Percentiles rank a stretch among this genome's conserved stretches.
Conservation (phyloP, 2,329 filamentous ascomycete species). For the Penicillium sp. region DNA sequence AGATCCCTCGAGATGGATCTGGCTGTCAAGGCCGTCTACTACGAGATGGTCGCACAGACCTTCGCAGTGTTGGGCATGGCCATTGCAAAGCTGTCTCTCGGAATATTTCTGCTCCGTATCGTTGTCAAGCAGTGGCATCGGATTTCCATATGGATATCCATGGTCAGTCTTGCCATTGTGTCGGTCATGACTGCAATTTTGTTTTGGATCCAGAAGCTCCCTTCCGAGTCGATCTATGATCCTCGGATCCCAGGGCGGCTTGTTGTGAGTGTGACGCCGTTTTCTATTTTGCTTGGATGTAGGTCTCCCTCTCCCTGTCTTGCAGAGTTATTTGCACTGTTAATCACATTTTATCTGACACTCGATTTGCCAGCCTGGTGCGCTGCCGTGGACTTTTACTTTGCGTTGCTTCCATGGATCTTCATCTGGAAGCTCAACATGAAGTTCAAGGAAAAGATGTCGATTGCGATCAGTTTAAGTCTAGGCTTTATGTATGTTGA, state of each 20-base stretch:
- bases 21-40: slow-evolving; percentile 30
- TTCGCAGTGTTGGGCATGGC: slow-evolving; percentile 48
- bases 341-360: background rate
- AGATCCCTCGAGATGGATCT: slow-evolving; percentile 26
- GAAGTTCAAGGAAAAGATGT: slow-evolving; percentile 43
- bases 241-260: slow-evolving; percentile 21
- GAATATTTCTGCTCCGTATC: slow-evolving; percentile 46
- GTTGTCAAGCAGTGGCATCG: slow-evolving; percentile 42
- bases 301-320: background rate
- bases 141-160: slow-evolving; percentile 39
- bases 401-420: slow-evolving; percentile 45
- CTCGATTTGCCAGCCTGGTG: slow-evolving; percentile 19
- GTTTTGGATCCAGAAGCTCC: slow-evolving; percentile 23
- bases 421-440: slow-evolving; percentile 44
- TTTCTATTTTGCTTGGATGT: slow-evolving; percentile 25
- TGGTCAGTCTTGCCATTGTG: slow-evolving; percentile 30
- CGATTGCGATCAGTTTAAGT: slow-evolving; percentile 43
- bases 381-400: slow-evolving; percentile 40
- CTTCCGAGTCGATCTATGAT: slow-evolving; percentile 23
- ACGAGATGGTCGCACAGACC: slow-evolving; percentile 34
- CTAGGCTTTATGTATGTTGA: slow-evolving; percentile 38
- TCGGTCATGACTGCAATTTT: slow-evolving; percentile 23
- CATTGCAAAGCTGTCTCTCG: slow-evolving; percentile 46
- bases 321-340: background rate
- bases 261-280: slow-evolving; percentile 15